Conservation (phyloP, 2,329 filamentous ascomycete genomes). For the Trichoderma asperellum region DNA sequence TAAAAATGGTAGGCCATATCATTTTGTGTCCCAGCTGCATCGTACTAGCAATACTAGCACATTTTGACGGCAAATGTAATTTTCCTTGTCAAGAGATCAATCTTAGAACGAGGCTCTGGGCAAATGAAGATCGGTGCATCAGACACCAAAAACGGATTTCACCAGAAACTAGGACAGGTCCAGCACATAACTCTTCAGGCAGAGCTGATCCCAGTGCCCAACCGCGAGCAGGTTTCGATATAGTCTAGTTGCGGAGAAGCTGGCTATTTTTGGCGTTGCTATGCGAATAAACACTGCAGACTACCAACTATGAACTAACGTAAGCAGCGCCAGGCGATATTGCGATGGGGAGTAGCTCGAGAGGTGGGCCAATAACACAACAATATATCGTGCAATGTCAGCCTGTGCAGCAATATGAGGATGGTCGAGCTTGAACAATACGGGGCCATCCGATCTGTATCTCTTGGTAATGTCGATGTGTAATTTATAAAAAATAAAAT, state of each 20-base stretch:
- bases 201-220: too few species aligned
- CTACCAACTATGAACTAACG: neutral
- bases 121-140: constrained; percentile 14
- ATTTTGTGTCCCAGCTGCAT: neutral
- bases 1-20: neutral
- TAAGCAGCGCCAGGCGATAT: neutral
- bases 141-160: neutral
- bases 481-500: neutral
- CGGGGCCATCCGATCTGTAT: neutral
- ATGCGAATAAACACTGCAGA: neutral
- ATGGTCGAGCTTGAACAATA: neutral
- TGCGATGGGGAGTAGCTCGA: neutral
- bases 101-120: neutral
- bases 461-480: neutral
- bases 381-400: neutral
- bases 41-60: neutral
- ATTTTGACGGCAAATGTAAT: neutral
- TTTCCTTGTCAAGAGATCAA: neutral
- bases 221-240: neutral
- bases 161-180: neutral
- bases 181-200: neutral
- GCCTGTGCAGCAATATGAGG: neutral
- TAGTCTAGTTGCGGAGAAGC: neutral
- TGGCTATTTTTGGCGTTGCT: neutral
- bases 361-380: neutral